phyloP scores from a whole-genome alignment of 23 red algal genomes.

The Gracilaria gracilis region DNA sequence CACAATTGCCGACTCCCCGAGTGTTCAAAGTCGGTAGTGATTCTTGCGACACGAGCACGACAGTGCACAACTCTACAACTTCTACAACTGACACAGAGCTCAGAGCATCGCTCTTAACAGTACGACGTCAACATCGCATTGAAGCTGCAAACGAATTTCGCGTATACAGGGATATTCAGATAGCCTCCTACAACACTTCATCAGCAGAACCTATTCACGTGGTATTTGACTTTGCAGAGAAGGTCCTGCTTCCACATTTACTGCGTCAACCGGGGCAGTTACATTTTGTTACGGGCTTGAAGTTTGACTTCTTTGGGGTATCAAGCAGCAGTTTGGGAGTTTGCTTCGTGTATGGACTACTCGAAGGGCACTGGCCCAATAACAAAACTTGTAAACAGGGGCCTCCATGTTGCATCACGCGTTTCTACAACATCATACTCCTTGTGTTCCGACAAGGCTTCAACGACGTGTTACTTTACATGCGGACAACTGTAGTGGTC shows the following conservation, averaged over 20 bases:
- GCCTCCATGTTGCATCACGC: too few species aligned
- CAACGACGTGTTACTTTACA: conserved; percentile 15
- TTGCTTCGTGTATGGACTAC: conserved; percentile 39
- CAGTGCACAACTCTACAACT: background rate
- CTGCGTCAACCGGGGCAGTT: conserved; percentile 49
- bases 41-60: conserved; percentile 35
- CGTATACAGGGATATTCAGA: background rate
- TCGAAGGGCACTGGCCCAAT: conserved; percentile 41
- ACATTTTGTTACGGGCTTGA: conserved; percentile 60
- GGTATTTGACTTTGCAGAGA: conserved; percentile 30
- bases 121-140: background rate
- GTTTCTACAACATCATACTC: too few species aligned
- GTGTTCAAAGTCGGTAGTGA: conserved; percentile 39
- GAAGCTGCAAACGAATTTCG: background rate
- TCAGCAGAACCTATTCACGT: conserved; percentile 13
- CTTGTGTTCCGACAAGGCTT: too few species aligned
- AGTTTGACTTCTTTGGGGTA: conserved; percentile 67
- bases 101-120: background rate
- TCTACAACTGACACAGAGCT: background rate
- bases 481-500: conserved; percentile 48
- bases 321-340: background rate
- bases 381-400: background rate
- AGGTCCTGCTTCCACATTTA: too few species aligned
- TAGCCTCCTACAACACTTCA: background rate
- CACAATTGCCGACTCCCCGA: background rate